These are phyloP conservation scores for Curvularia eragrostidis DNA, from an alignment of 2,329 filamentous ascomycete genomes.

Conservation along the genomic window DNA sequence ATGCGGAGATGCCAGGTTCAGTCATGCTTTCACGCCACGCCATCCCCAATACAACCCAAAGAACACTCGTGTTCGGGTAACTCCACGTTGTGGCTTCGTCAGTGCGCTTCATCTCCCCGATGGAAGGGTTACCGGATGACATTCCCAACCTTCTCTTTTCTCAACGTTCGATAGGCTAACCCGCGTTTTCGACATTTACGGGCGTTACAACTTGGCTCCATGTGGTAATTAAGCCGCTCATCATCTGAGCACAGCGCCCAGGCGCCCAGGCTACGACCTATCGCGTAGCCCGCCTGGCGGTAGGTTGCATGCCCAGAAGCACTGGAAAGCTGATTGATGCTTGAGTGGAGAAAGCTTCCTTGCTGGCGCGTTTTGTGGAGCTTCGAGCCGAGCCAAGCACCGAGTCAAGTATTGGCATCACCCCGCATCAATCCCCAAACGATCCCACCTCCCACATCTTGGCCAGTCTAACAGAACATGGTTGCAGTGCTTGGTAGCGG, in stretches of 20 bases:
- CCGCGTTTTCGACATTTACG: conserved; percentile 5
- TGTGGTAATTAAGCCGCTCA: conserved; percentile 8
- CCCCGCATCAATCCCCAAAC: conserved; percentile 19
- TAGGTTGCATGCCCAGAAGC: conserved; percentile 26
- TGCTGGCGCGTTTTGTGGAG: conserved; percentile 18
- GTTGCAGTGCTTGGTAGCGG: background rate
- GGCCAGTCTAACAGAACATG: conserved; percentile 1
- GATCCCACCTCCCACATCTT: conserved; percentile 7
- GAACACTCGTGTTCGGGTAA: conserved; percentile 2
- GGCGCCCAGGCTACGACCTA: background rate
- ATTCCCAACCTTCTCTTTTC: conserved; percentile 4
- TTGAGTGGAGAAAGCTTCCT: conserved; percentile 31
- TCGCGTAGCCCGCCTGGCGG: background rate
- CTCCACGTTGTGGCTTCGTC: conserved; percentile 8
- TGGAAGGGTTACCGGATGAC: conserved; percentile 6
- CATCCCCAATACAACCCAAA: conserved; percentile 11
- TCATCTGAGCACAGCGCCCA: conserved; percentile 4
- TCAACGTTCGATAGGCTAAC: conserved; percentile 5
- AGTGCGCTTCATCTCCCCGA: background rate
- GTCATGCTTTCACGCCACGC: background rate
- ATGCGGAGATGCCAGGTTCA: conserved; percentile 9
- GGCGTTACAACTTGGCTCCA: conserved; percentile 6
- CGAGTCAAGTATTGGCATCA: conserved; percentile 10
- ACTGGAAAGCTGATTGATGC: conserved; percentile 17
- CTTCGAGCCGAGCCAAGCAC: conserved; percentile 17